A percentile compares a stretch with the other conserved stretches of the same genome.
These are phyloP conservation scores for Globisporangium paroecandrum DNA, from an alignment of 352 stramenopile genomes.

Conservation along the genomic window DNA sequence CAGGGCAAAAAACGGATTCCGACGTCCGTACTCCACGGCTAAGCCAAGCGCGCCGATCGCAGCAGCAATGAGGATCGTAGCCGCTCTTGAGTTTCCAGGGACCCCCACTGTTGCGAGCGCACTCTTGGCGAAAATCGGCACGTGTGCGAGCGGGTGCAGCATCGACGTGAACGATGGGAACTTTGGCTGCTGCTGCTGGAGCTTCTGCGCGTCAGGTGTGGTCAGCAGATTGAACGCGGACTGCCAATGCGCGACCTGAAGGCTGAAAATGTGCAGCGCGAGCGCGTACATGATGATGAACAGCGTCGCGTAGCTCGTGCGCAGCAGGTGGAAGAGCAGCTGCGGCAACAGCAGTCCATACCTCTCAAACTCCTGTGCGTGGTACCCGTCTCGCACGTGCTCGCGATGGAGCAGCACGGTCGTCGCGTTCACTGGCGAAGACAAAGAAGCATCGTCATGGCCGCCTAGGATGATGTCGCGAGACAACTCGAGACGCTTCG, in stretches of 20 bases:
- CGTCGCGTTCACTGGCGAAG: conserved; percentile 4
- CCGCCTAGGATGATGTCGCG: conserved; percentile 39
- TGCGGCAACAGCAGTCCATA: conserved; percentile 50
- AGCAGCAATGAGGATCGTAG: conserved; percentile 4
- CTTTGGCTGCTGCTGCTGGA: conserved; percentile 21
- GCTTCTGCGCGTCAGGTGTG: conserved; percentile 7
- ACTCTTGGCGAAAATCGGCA: conserved; percentile 26
- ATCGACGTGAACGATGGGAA: conserved; percentile 61
- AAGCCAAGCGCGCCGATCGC: conserved; percentile 4
- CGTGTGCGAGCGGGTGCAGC: conserved; percentile 48
- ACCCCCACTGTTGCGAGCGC: conserved; percentile 5
- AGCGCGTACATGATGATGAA: conserved; percentile 67
- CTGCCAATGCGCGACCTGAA: conserved; percentile 71
- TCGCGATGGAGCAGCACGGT: conserved; percentile 39
- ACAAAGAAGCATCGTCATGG: background rate
- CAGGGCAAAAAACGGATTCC: conserved; percentile 6
- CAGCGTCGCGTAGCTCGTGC: conserved; percentile 37
- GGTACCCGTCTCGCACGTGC: conserved; percentile 52
- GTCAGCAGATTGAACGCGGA: conserved; percentile 48
- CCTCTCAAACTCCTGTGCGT: conserved; percentile 37
- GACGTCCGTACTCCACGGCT: conserved; percentile 12
- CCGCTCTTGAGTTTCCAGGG: background rate
- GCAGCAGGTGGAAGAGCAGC: conserved; percentile 47
- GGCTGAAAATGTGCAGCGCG: conserved; percentile 56
- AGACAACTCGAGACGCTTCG: conserved; percentile 38